Evolutionary conservation across 2,329 filamentous ascomycete species (phyloP).

Genomic region (Pyricularia pennisetigena): DNA sequence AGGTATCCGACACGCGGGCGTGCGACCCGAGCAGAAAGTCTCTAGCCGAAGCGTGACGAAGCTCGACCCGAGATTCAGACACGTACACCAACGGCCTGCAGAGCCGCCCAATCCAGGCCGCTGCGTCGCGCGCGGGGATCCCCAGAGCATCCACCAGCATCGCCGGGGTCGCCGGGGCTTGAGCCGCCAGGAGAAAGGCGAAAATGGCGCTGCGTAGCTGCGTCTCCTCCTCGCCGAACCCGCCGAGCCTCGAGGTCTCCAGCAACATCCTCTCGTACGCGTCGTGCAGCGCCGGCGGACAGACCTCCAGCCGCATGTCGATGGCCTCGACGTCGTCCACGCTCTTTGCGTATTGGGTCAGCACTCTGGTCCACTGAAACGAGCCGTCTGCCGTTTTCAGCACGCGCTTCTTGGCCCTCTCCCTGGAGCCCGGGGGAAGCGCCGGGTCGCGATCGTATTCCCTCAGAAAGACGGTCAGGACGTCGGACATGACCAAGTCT

Average conservation of each 20-base stretch:
- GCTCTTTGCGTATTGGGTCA: neutral
- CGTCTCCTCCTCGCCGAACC: neutral
- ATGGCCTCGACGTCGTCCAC: constrained; percentile 2
- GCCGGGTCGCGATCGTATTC: neutral
- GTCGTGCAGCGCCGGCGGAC: neutral
- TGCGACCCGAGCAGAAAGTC: neutral
- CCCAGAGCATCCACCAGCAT: neutral
- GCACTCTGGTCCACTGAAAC: neutral
- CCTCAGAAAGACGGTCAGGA: neutral
- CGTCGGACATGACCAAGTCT: neutral
- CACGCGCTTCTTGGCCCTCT: neutral
- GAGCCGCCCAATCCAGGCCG: neutral
- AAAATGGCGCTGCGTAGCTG: neutral
- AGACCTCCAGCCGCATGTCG: constrained; percentile 1
- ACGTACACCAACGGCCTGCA: neutral
- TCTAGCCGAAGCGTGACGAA: neutral
- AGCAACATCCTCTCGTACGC: neutral
- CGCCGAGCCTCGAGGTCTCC: neutral
- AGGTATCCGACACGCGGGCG: neutral
- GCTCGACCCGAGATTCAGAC: neutral
- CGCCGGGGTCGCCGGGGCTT: neutral
- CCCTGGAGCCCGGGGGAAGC: neutral
- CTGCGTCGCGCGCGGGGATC: neutral
- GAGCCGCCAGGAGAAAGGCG: neutral
- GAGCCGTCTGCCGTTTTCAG: neutral